Percentiles rank a stretch among this genome's conserved stretches.
These are phyloP conservation scores for Cyclotella cryptica DNA, from an alignment of 108 stramenopile genomes.

Conservation along the genomic window DNA sequence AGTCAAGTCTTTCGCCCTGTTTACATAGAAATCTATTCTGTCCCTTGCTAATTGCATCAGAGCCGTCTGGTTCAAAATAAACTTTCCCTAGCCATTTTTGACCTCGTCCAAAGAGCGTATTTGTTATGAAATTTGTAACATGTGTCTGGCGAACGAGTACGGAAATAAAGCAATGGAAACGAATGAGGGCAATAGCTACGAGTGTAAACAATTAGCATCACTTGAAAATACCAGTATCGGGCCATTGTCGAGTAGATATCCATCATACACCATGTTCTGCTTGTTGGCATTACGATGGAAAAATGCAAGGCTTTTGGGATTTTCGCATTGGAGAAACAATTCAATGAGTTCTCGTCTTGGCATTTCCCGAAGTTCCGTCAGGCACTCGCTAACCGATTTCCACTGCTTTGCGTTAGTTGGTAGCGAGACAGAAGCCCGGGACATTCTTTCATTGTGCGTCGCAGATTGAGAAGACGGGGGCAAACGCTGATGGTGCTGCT, in stretches of 20 bases:
- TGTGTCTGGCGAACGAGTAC: constrained; percentile 8
- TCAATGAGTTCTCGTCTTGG: constrained; percentile 26
- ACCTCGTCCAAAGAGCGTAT: constrained; percentile 39
- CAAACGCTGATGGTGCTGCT: constrained; percentile 2
- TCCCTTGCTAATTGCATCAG: constrained; percentile 16
- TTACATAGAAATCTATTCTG: constrained; percentile 32
- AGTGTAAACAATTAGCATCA: neutral
- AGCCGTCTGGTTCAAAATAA: constrained; percentile 12
- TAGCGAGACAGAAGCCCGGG: neutral
- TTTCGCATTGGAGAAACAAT: constrained; percentile 35
- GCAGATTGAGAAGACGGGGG: neutral
- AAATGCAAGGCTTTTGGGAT: neutral
- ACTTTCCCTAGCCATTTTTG: constrained; percentile 36
- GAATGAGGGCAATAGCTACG: neutral
- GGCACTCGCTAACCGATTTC: constrained; percentile 27
- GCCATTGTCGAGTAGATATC: constrained; percentile 38
- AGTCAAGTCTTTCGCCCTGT: constrained; percentile 15
- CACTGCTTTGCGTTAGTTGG: constrained; percentile 5
- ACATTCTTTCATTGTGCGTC: neutral
- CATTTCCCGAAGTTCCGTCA: constrained; percentile 20
- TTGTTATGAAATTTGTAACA: constrained; percentile 48
- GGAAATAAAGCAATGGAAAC: neutral
- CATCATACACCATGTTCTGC: constrained; percentile 21
- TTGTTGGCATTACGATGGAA: neutral
- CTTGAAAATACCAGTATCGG: constrained; percentile 31